Conservation (phyloP, 2,329 filamentous ascomycete genomes). For the Venturia asperata region DNA sequence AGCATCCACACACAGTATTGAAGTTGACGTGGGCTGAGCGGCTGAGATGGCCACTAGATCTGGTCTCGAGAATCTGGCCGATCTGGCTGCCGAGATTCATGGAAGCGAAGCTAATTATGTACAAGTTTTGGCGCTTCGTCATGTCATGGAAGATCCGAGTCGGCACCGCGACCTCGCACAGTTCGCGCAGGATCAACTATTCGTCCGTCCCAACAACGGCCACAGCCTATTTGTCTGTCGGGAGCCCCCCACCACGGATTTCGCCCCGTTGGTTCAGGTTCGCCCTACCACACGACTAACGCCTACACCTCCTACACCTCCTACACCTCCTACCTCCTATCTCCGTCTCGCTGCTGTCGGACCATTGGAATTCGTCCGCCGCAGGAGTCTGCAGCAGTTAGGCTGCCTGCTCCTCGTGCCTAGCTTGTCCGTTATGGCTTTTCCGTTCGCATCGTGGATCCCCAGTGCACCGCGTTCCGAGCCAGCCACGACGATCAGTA, state of each 20-base stretch:
- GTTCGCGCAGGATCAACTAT: not conserved
- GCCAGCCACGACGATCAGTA: not conserved
- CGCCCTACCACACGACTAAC: not conserved
- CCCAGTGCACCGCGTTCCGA: not conserved
- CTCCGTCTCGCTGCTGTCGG: not conserved
- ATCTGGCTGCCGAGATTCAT: too few species aligned
- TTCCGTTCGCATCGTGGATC: not conserved
- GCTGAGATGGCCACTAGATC: too few species aligned
- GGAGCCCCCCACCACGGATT: too few species aligned
- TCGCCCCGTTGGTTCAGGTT: too few species aligned
- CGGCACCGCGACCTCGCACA: too few species aligned
- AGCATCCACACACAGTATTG: too few species aligned
- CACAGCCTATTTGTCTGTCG: too few species aligned
- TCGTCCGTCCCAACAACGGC: not conserved
- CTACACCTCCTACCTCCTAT: too few species aligned
- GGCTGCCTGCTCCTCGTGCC: not conserved
- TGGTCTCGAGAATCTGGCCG: too few species aligned
- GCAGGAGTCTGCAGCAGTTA: not conserved
- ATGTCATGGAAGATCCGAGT: too few species aligned
- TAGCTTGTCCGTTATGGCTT: not conserved
- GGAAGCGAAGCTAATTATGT: too few species aligned
- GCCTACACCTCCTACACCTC: not conserved
- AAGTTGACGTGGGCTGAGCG: too few species aligned
- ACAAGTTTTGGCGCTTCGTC: not conserved
- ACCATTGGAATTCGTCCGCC: conserved; percentile 4